Conservation (phyloP, 2,329 filamentous ascomycete species). For the Penicillium sp. region DNA sequence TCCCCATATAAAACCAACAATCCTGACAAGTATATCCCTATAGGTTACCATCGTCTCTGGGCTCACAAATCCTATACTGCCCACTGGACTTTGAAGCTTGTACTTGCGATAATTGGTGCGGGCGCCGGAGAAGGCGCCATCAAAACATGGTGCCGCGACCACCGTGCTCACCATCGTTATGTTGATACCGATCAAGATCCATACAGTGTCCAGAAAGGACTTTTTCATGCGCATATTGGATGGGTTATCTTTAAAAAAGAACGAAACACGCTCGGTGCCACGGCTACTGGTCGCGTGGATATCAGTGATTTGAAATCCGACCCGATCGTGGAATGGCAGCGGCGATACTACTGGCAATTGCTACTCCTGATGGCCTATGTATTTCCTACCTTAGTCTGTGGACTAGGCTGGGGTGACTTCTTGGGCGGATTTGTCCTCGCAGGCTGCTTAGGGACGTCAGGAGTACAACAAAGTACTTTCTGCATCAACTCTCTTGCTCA, state of each 20-base stretch:
- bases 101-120: slow-evolving; percentile 73
- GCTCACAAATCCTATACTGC: slow-evolving; percentile 79
- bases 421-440: slow-evolving; percentile 76
- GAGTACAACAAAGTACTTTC: slow-evolving; percentile 85
- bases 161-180: slow-evolving; percentile 83
- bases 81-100: slow-evolving; percentile 69
- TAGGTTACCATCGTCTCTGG: slow-evolving; percentile 77
- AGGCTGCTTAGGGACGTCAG: slow-evolving; percentile 77
- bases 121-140: slow-evolving; percentile 80
- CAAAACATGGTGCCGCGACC: slow-evolving; percentile 80
- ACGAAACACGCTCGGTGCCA: slow-evolving; percentile 38
- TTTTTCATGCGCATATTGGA: slow-evolving; percentile 76
- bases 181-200: slow-evolving; percentile 88
- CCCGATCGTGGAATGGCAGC: slow-evolving; percentile 78
- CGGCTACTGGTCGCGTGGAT: slow-evolving; percentile 71
- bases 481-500: slow-evolving; percentile 86
- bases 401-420: slow-evolving; percentile 75
- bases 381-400: slow-evolving; percentile 71
- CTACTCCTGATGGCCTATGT: slow-evolving; percentile 67
- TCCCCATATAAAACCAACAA: slow-evolving; percentile 4
- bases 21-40: slow-evolving; percentile 1
- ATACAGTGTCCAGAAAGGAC: slow-evolving; percentile 81
- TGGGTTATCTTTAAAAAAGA: slow-evolving; percentile 92
- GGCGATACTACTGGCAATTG: slow-evolving; percentile 68
- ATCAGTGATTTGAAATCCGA: slow-evolving; percentile 84